Percentiles rank a stretch among this genome's conserved stretches.
Evolutionary conservation across 176 grass and related monocot species (phyloP).

Genomic region (Otatea glauca): DNA sequence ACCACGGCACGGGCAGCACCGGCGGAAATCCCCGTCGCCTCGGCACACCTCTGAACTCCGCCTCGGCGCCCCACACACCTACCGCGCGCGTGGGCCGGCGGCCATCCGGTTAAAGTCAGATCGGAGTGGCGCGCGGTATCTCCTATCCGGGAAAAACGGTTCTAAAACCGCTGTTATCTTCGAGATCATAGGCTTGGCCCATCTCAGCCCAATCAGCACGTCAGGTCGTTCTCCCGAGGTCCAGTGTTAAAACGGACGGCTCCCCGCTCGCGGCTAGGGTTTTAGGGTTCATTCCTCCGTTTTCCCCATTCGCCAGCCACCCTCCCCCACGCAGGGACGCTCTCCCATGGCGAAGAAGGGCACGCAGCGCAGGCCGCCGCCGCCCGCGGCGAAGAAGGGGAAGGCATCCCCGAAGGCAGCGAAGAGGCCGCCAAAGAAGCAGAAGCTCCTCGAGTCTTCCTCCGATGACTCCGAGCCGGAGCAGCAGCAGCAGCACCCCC

Average conservation of each 20-base stretch:
- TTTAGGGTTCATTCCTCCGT: slow-evolving; percentile 39
- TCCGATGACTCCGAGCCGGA: slow-evolving; percentile 63
- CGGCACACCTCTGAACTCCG: too few species aligned
- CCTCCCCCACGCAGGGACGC: background rate
- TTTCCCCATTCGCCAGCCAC: slow-evolving; percentile 21
- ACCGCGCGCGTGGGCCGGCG: too few species aligned
- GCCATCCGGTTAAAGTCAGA: too few species aligned
- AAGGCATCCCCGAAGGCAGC: slow-evolving; percentile 33
- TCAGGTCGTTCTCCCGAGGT: background rate
- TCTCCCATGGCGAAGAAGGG: slow-evolving; percentile 51
- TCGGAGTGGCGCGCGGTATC: too few species aligned
- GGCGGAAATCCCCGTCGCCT: too few species aligned
- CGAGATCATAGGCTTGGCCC: background rate
- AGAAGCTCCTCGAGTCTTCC: slow-evolving; percentile 55
- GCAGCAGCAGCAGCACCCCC: slow-evolving; percentile 39
- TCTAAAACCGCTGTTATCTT: background rate
- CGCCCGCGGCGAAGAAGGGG: slow-evolving; percentile 29
- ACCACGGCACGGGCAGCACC: too few species aligned
- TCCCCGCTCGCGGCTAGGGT: slow-evolving; percentile 40
- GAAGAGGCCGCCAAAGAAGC: slow-evolving; percentile 51
- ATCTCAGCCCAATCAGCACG: background rate
- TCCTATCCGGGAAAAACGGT: background rate
- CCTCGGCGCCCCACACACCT: too few species aligned
- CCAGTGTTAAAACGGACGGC: slow-evolving; percentile 26
- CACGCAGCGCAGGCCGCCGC: slow-evolving; percentile 39